Base-by-base conservation (phyloP, 345 rosid species). In the Conringia planisiliqua region DNA sequence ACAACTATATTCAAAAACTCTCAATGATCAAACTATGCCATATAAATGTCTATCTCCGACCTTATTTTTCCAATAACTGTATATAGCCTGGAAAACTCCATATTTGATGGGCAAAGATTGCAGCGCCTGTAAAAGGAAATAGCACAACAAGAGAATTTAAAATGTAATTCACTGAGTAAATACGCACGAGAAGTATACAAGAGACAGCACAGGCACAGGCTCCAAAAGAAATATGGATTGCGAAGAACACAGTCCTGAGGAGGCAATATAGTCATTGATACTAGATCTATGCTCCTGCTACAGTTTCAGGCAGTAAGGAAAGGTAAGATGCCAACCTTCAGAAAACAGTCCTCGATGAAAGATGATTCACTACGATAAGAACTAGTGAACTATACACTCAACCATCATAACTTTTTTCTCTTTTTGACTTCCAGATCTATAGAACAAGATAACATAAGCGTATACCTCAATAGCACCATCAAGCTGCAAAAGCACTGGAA, bases 21-120 rank as follows among this genome's bases (percentile, higher is more conserved):
- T 9, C 38, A 30, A 30, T 51, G 4, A 54, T 8, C 24, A 58
- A 44, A 35, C 22, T 3, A 43, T 57, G 66, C 39, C 57, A 43
- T 22, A 42, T 29, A 44, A 22, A 18, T 14, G 63, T 46, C 54
- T 68, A 61, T 48, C 46, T 68, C 72, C 27, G 70, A 91, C 97
- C 98, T 94, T 94, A 6, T 89, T 86, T 79, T 85, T 91, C 98
- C 97, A 94, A 59, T 90, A 94, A 82, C 66, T 76, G 82, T 78
- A 94, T 32, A 90, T 87, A 51, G 87, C 85, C 78, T 90, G 95
- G 60, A 89, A 82, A 66, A 87, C 86, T 52, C 86, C 85, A 88
- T 81, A 79, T 68, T 85, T 83, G 55, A 84, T 71, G 46, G 86
- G 79, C 64, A 86, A 88, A 73, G 86, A 82, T 75, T 87, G 95